These are phyloP conservation scores for Ilex paraguariensis DNA, from an alignment of 305 asterid genomes.

Conservation along the genomic window DNA sequence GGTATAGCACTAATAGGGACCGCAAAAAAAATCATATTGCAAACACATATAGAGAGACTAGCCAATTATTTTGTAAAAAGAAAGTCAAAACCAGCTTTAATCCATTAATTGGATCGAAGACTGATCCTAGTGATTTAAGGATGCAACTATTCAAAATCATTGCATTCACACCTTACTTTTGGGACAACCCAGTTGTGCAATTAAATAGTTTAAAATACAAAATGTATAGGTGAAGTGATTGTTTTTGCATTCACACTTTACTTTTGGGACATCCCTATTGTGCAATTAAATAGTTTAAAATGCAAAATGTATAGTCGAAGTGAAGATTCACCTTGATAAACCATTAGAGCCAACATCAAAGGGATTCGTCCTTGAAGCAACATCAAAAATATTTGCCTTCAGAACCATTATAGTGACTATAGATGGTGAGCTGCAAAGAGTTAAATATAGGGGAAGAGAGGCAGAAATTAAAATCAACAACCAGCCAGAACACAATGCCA, in stretches of 20 bases:
- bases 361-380: slow-evolving; percentile 47
- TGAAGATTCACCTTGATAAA: slow-evolving; percentile 55
- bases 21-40: no score
- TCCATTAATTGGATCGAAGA: no score
- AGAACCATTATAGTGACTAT: slow-evolving; percentile 48
- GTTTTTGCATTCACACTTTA: no score
- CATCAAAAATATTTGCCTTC: slow-evolving; percentile 80
- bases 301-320: no score
- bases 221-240: not conserved
- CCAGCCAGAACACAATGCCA: not conserved
- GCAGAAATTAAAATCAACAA: slow-evolving; percentile 22
- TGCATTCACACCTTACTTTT: not conserved
- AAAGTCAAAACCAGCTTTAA: no score
- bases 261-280: not conserved
- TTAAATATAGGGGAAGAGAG: slow-evolving; percentile 12
- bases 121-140: no score
- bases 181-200: not conserved
- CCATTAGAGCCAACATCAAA: slow-evolving; percentile 49
- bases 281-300: not conserved
- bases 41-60: no score
- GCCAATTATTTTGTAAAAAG: no score
- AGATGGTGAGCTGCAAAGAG: slow-evolving; percentile 75
- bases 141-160: no score
- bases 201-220: no score
- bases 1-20: no score